Base-by-base conservation (phyloP, 805 yeast genomes). In the Jamesozyma lodderae region DNA sequence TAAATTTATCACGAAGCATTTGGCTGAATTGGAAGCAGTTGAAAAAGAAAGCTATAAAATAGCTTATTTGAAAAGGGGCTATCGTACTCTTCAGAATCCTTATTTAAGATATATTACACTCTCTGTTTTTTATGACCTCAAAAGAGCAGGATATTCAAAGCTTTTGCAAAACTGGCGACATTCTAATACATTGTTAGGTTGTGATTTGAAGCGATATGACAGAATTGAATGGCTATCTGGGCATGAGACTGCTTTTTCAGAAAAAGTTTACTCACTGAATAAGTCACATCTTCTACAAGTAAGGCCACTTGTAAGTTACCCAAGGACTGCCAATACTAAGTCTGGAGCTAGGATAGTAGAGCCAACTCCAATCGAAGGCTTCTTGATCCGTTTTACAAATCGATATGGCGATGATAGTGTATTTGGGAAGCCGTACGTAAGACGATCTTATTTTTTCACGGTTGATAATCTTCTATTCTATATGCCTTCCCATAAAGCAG, bases 321-420 rank as follows among this genome's bases (percentile, higher is more conserved):
- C 73, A 4, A 52, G 63, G 35, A 27, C 31, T 2, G 51, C 66
- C 1, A 26, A 14, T 3, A 36, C 37, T 37, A 22, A 47, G 23
- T 48, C 46, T 26, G 59, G 55, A 2, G 39, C 42, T 7, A 31
- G 36, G 8, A 7, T 67, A 15, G 35, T 45, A 1, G 94, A 81
- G 52, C 96, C 96, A 0, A 37, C 62, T 0, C 79, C 95, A 0
- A 57, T 86, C 8, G 97, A 90, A 60, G 97, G 97, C 0, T 87
- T 82, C 53, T 56, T 88, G 16, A 62, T 73, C 3, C 68, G 79
- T 35, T 53, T 80, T 22, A 69, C 79, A 0, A 68, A 74, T 31
- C 66, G 71, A 41, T 52, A 57, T 5, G 85, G 85, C 0, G 48
- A 45, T 49, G 57, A 46, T 42, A 59, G 52, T 41, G 59, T 37